These are phyloP conservation scores for Elsinoe fawcettii DNA, from an alignment of 2,329 filamentous ascomycete species.

Conservation along the genomic window DNA sequence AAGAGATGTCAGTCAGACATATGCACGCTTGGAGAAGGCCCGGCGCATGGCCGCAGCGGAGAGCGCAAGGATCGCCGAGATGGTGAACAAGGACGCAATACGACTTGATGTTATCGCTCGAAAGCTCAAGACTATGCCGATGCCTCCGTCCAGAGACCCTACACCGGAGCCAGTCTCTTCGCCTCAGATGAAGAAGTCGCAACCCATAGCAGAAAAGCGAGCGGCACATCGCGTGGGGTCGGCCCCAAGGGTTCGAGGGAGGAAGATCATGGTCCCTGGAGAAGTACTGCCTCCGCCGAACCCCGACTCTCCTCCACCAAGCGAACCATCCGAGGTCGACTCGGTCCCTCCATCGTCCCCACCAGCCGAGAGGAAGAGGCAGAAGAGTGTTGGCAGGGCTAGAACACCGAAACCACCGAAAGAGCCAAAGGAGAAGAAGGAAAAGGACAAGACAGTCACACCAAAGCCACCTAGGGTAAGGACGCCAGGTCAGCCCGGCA, in stretches of 20 bases:
- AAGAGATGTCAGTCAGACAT: conserved; percentile 48
- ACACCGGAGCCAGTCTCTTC: conserved; percentile 37
- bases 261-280: conserved; percentile 37
- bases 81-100: conserved; percentile 36
- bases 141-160: conserved; percentile 54
- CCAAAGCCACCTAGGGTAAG: conserved; percentile 38
- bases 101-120: conserved; percentile 52
- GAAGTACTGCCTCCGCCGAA: conserved; percentile 39
- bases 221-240: conserved; percentile 17
- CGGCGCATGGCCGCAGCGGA: conserved; percentile 32
- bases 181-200: conserved; percentile 23
- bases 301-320: conserved; percentile 27
- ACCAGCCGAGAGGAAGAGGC: conserved; percentile 8
- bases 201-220: conserved; percentile 18
- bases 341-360: conserved; percentile 31
- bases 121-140: conserved; percentile 54
- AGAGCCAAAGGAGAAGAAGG: conserved; percentile 28
- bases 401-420: conserved; percentile 33
- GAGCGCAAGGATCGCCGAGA: conserved; percentile 28
- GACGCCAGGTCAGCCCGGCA: conserved; percentile 40
- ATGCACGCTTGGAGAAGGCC: conserved; percentile 37
- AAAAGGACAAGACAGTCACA: conserved; percentile 32
- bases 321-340: conserved; percentile 30
- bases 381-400: conserved; percentile 23
- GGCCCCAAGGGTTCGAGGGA: conserved; percentile 19